phyloP scores from a whole-genome alignment of 2,329 filamentous ascomycete species.

The Hymenoscyphus linearis region DNA sequence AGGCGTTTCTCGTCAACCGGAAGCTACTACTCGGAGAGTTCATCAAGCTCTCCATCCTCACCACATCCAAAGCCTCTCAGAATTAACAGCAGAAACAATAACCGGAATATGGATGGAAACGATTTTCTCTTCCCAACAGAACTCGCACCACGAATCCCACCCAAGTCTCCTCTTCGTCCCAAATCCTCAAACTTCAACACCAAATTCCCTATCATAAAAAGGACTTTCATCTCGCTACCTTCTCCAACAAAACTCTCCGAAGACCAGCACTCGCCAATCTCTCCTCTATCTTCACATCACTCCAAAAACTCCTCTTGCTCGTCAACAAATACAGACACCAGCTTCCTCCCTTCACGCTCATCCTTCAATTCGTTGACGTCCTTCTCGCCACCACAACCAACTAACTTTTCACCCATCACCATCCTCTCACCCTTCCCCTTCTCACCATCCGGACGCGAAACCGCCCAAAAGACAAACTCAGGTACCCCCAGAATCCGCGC shows the following conservation, averaged over 20 bases:
- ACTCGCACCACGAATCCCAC: constrained; percentile 1
- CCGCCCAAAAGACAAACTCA: neutral
- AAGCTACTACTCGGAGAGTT: constrained; percentile 3
- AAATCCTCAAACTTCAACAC: constrained; percentile 1
- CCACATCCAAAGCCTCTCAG: neutral
- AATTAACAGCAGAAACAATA: neutral
- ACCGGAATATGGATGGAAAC: neutral
- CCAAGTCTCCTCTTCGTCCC: constrained; percentile 1
- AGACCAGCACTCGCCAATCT: constrained; percentile 5
- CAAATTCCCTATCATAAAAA: constrained; percentile 2
- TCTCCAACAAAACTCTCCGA: neutral
- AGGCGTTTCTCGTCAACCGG: neutral
- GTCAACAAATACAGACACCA: neutral
- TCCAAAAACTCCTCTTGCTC: constrained; percentile 5
- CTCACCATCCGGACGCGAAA: neutral
- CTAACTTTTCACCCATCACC: neutral
- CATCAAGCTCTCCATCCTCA: neutral
- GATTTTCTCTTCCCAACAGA: neutral
- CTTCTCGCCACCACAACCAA: neutral
- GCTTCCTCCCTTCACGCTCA: neutral
- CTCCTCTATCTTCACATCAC: constrained; percentile 4
- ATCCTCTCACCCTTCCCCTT: neutral
- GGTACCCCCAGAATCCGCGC: neutral
- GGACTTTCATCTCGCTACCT: neutral
- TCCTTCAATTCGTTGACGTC: neutral